Conservation (phyloP, 2,329 filamentous ascomycete species). For the Hypomyces perniciosus region DNA sequence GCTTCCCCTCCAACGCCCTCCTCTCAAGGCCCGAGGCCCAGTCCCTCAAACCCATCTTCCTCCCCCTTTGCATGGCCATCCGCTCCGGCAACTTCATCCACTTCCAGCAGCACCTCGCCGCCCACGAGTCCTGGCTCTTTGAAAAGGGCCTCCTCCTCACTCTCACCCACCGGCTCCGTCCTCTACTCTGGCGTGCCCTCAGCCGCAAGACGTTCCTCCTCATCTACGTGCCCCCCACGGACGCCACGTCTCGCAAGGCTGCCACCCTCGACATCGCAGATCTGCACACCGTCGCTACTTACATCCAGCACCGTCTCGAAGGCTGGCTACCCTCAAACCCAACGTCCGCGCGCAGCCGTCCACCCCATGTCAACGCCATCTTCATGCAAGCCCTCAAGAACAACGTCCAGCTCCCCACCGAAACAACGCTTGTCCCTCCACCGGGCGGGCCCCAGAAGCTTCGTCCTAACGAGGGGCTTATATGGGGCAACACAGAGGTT, state of each 20-base stretch:
- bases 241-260: slow-evolving; percentile 52
- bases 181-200: slow-evolving; percentile 78
- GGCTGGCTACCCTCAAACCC: slow-evolving; percentile 44
- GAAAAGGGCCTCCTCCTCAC: slow-evolving; percentile 69
- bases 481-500: slow-evolving; percentile 58
- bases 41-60: slow-evolving; percentile 60
- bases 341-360: slow-evolving; percentile 27
- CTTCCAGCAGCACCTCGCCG: slow-evolving; percentile 64
- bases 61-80: slow-evolving; percentile 67
- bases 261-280: slow-evolving; percentile 70
- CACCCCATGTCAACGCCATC: slow-evolving; percentile 42
- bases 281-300: slow-evolving; percentile 57
- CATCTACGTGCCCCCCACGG: slow-evolving; percentile 62
- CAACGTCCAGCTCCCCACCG: slow-evolving; percentile 31
- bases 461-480: slow-evolving; percentile 51
- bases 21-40: slow-evolving; percentile 57
- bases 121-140: slow-evolving; percentile 66
- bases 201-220: slow-evolving; percentile 72
- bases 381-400: slow-evolving; percentile 49
- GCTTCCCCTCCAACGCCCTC: slow-evolving; percentile 65
- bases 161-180: slow-evolving; percentile 69
- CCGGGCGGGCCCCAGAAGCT: slow-evolving; percentile 41
- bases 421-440: slow-evolving; percentile 42
- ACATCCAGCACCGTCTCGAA: slow-evolving; percentile 59
- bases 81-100: slow-evolving; percentile 65